Conservation (phyloP, 176 grass and related monocot species). For the Cymbopogon citratus region DNA sequence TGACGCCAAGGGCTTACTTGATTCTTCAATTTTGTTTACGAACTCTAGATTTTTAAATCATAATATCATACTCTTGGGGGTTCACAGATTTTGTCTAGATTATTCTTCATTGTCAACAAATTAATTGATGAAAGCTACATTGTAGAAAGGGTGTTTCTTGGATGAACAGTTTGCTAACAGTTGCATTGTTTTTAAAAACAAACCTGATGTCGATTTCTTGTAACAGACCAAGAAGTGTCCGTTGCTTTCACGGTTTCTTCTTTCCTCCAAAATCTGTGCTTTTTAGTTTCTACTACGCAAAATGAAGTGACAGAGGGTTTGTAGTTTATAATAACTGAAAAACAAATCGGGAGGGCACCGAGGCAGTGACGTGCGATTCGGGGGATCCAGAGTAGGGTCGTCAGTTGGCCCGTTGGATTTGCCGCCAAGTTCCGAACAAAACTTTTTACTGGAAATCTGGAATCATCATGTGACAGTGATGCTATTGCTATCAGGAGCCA, state of each 20-base stretch:
- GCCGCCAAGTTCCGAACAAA: constrained; percentile 25
- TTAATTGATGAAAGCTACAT: background rate
- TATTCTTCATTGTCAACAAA: background rate
- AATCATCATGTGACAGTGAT: background rate
- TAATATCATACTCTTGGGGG: too few relatives aligned
- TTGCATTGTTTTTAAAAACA: background rate
- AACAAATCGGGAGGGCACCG: background rate
- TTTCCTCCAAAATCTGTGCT: background rate
- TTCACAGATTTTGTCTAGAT: background rate
- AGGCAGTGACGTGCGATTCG: constrained; percentile 12
- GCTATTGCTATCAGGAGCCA: background rate
- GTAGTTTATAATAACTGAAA: background rate
- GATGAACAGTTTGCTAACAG: background rate
- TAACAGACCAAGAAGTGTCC: background rate
- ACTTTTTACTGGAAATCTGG: background rate
- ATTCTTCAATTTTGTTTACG: background rate
- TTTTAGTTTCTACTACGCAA: constrained; percentile 21
- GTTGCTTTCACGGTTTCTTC: background rate
- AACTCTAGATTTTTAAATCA: background rate
- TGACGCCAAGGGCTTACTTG: too few relatives aligned
- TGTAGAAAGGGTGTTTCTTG: background rate
- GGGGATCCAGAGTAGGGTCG: constrained; percentile 4
- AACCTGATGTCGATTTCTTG: background rate
- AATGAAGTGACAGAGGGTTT: background rate
- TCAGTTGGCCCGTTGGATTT: constrained; percentile 36